Conservation (phyloP, 2,329 filamentous ascomycete genomes). For the Colletotrichum chrysophilum region DNA sequence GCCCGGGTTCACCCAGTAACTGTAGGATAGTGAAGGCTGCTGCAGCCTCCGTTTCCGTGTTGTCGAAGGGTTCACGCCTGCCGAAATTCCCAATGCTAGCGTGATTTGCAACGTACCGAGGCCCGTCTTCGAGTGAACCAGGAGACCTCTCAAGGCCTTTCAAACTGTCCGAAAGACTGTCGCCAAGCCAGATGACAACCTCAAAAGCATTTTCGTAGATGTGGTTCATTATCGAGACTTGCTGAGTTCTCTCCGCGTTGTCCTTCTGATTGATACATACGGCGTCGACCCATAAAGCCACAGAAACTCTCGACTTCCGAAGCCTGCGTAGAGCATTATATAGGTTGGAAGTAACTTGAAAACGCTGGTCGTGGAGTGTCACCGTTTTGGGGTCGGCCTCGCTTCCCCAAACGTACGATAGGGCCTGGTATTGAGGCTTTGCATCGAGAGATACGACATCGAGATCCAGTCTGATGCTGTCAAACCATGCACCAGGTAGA, state of each 20-base stretch:
- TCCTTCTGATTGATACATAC: neutral
- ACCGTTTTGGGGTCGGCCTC: neutral
- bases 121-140: neutral
- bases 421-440: neutral
- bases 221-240: neutral
- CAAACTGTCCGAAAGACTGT: accelerated
- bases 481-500: accelerated
- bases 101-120: neutral
- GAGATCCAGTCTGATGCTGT: accelerated
- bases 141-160: neutral
- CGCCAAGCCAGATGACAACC: neutral
- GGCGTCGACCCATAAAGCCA: neutral
- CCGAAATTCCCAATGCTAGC: neutral
- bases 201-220: neutral
- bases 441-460: neutral
- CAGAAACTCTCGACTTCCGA: neutral
- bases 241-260: neutral
- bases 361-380: neutral
- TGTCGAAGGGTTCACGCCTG: neutral
- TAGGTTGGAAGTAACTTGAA: neutral
- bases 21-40: neutral
- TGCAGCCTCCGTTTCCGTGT: neutral
- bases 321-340: neutral
- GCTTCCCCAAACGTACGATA: neutral
- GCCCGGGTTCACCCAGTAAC: neutral